These are phyloP conservation scores for Tuber brumale DNA, from an alignment of 495 filamentous ascomycete species.

Conservation along the genomic window DNA sequence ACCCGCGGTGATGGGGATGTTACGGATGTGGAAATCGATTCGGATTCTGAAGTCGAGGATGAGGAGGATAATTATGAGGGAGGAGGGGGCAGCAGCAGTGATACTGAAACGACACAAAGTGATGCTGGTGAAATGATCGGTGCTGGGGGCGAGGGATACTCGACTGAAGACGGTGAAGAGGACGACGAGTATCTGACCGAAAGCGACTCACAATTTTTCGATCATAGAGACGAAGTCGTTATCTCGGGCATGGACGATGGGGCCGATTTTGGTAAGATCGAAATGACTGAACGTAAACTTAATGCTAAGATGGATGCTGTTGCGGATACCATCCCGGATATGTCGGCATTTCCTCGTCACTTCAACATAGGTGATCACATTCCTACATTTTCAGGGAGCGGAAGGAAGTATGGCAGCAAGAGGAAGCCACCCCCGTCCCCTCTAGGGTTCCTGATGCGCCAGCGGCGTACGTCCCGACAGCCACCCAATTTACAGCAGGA, in stretches of 20 bases:
- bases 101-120: conserved; percentile 21
- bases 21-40: conserved; percentile 36
- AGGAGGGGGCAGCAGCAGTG: not conserved
- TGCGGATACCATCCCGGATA: conserved; percentile 6
- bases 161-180: conserved; percentile 25
- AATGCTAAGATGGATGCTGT: conserved; percentile 21
- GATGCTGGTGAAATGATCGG: conserved; percentile 35
- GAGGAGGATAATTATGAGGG: conserved; percentile 7
- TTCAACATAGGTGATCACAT: conserved; percentile 37
- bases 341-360: conserved; percentile 14
- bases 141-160: conserved; percentile 29
- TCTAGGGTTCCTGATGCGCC: conserved; percentile 32
- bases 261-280: conserved; percentile 20
- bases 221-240: conserved; percentile 18
- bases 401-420: conserved; percentile 28
- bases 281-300: conserved; percentile 26
- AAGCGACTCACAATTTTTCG: conserved; percentile 8
- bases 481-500: conserved; percentile 2
- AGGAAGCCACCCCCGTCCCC: conserved; percentile 36
- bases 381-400: conserved; percentile 34
- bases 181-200: conserved; percentile 13
- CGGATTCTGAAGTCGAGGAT: conserved; percentile 19
- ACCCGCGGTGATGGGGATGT: conserved; percentile 18
- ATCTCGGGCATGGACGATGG: conserved; percentile 37
- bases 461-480: conserved; percentile 20